Conservation (phyloP, 345 rosid species). For the Salix exigua region DNA sequence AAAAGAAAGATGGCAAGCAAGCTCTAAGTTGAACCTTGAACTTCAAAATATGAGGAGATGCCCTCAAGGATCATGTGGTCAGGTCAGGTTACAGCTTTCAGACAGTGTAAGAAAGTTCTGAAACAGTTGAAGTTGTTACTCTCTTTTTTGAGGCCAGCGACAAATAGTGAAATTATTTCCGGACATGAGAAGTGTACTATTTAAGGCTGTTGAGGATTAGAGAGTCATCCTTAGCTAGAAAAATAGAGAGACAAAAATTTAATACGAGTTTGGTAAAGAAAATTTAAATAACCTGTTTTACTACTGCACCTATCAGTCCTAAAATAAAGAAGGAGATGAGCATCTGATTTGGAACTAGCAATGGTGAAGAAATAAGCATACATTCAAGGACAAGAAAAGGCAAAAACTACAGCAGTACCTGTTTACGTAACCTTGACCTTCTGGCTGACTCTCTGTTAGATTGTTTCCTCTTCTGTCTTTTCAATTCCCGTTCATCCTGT, state of each 20-base stretch:
- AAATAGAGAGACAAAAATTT: too few relatives aligned
- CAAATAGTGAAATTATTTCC: neutral
- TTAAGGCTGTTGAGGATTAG: neutral
- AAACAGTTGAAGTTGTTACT: neutral
- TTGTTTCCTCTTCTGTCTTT: conserved; percentile 93
- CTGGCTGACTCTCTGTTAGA: conserved; percentile 97
- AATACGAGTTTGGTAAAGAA: neutral
- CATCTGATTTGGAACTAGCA: neutral
- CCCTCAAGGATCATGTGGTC: neutral
- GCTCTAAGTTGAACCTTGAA: neutral
- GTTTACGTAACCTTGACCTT: conserved; percentile 94
- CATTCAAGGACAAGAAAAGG: neutral
- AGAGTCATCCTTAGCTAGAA: neutral
- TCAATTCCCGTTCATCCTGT: conserved; percentile 90
- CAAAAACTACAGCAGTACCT: conserved; percentile 39
- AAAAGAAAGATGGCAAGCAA: neutral
- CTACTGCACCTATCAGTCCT: neutral
- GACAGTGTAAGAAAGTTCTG: neutral
- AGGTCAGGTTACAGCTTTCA: neutral
- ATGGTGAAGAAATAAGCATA: neutral
- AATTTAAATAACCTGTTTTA: neutral
- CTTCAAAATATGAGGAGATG: neutral
- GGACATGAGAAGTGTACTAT: neutral
- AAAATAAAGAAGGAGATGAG: neutral
- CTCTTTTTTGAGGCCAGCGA: neutral